Conservation (phyloP, 2,329 filamentous ascomycete genomes). For the Ceratocystis huliohia region DNA sequence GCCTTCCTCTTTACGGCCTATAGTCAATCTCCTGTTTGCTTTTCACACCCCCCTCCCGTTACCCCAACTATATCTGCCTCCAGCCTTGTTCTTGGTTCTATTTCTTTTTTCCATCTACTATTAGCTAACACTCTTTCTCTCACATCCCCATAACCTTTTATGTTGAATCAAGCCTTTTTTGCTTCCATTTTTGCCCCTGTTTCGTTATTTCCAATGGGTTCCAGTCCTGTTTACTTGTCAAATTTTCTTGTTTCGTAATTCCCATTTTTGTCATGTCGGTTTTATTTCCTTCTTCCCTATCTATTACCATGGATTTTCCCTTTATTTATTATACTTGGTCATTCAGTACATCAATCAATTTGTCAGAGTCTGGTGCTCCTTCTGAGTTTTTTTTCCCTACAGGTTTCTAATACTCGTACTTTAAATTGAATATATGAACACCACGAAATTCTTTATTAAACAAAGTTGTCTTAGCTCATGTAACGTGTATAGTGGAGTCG, state of each 20-base stretch:
- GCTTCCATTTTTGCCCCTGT: not conserved
- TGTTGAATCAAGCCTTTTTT: not conserved
- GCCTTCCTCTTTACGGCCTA: not conserved
- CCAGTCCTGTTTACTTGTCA: constrained; percentile 24
- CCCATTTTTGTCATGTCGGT: not conserved
- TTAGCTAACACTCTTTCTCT: not conserved
- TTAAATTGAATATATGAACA: not conserved
- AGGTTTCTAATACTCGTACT: not conserved
- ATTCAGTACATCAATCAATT: not conserved
- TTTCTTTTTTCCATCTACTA: not conserved
- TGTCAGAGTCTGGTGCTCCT: not conserved
- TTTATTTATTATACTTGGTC: not conserved
- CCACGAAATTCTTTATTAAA: not conserved
- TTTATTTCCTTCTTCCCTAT: not conserved
- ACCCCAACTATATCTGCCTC: not conserved
- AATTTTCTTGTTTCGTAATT: constrained; percentile 9
- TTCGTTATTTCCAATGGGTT: not conserved
- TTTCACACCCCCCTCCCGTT: no score
- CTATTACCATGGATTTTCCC: not conserved
- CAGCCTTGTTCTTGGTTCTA: constrained; percentile 16
- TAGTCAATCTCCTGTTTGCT: not conserved
- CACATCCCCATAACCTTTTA: not conserved
- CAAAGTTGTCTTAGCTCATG: not conserved
- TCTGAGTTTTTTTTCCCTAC: not conserved
- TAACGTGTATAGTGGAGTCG: constrained; percentile 13